Conservation (phyloP, 805 yeast species). For the Myxozyma neotropica region DNA sequence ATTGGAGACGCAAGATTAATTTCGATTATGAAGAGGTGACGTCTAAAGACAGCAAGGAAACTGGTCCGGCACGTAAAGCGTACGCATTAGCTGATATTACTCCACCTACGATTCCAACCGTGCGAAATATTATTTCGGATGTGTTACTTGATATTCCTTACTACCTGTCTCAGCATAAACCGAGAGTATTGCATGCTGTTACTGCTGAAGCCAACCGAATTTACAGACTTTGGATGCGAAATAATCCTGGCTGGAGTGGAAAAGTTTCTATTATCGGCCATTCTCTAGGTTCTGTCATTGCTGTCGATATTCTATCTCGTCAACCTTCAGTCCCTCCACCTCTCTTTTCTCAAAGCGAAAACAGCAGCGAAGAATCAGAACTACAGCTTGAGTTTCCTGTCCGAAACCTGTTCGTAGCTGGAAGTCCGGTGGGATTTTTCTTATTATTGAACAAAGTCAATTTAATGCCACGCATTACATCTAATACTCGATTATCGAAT, state of each 20-base stretch:
- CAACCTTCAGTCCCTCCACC: constrained; percentile 44
- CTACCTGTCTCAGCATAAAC: constrained; percentile 72
- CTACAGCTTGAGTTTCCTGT: constrained; percentile 67
- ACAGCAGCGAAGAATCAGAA: constrained; percentile 37
- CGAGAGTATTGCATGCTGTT: constrained; percentile 67
- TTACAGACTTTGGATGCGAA: constrained; percentile 58
- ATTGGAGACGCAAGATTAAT: constrained; percentile 75
- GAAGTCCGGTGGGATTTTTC: constrained; percentile 87
- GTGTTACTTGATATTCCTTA: constrained; percentile 79
- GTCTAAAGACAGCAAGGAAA: constrained; percentile 3
- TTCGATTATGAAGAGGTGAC: constrained; percentile 48
- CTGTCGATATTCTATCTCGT: constrained; percentile 66
- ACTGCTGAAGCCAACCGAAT: constrained; percentile 69
- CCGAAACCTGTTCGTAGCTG: constrained; percentile 73
- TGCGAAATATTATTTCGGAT: constrained; percentile 79
- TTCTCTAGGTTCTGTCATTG: constrained; percentile 81
- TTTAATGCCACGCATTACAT: constrained; percentile 38
- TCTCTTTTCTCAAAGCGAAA: constrained; percentile 14
- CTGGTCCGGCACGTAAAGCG: constrained; percentile 21
- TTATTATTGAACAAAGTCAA: constrained; percentile 39
- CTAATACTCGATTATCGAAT: constrained; percentile 2
- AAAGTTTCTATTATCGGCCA: constrained; percentile 78
- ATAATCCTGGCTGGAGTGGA: constrained; percentile 66
- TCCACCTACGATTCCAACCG: constrained; percentile 72
- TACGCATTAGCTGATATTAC: constrained; percentile 75